Base-by-base conservation (phyloP, 192 early-diverging fungal species). In the Endogone sp. region DNA sequence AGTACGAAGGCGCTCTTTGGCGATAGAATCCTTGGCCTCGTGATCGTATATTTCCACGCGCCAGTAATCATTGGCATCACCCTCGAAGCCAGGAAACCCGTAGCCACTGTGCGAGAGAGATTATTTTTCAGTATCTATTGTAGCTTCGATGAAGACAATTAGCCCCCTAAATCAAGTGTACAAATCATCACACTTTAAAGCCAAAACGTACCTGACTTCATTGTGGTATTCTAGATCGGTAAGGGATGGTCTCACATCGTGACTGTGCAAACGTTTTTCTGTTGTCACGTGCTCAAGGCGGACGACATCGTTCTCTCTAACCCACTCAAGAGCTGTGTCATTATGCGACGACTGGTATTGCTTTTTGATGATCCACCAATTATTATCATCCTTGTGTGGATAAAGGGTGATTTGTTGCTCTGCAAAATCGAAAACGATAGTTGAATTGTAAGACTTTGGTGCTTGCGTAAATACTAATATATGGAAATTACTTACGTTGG, bases 21-120 rank as follows among this genome's bases (percentile, higher is more conserved):
- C 71, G 58, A 81, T 81, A 4, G 81, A 65, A 22, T 81, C 79
- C 13, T 71, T 71, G 20, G 70, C 59, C n/a, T 90, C 82, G 67
- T 83, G 60, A 13, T 86, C 84, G 24, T 86, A 71, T 59, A 95
- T 90, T 69, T 94, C 89, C 9, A 98, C 82, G 30, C 87, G 84
- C 93, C 93, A 98, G 78, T 91, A 84, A 81, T 98, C 96, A 71
- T 98, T 98, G 37, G 90, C 81, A 72, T 98, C 96, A 49, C 96
- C 95, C 27, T 80, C 73, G 75, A 90, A 93, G 3, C 83, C 85
- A 29, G 81, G 69, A 71, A 83, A 91, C 20, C 91, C 91, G 67
- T 92, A 92, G 49, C 76, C 89, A 62, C 83, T 77, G 49, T 66
- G 64, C 4, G 37, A 44, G 37, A 44, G 37, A n/a, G n/a, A n/a